Base-by-base conservation (phyloP, 2,329 filamentous ascomycete species). In the Trichoderma polysporum region DNA sequence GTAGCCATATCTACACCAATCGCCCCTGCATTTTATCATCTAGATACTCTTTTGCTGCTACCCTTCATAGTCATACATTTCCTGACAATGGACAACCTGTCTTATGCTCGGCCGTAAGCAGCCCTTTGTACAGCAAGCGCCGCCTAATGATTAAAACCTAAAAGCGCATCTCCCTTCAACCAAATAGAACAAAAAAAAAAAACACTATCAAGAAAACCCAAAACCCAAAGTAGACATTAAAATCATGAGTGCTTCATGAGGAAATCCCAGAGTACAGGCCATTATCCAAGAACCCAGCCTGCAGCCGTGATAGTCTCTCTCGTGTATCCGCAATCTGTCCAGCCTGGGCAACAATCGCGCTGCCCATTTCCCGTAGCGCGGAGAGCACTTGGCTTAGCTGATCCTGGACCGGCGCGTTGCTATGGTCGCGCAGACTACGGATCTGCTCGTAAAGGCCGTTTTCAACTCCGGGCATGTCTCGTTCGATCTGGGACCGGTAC, bases 381-480 rank as follows among this genome's bases (percentile, higher is more conserved):
- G 74, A 69, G 10, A 80, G 71, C 31, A 80, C 75, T 69, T 80
- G 78, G 53, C 75, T 74, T 1, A 80, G 74, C 72, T 80, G 78
- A 60, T 80, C 78, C 66, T 79, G 76, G 10, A 79, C 75, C 17
- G 76, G 63, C 3, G 50, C 63, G 37, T 73, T 73, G 33, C 75
- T 76, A 56, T 75, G 75, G 63, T 80, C 78, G 7, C 78, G 74
- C 17, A 80, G 69, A 13, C 73, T 71, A 27, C 78, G 73, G 57
- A 81, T 80, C 68, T 80, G 78, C 68, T 82, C 81, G 67, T 82
- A 82, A 17, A 82, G 74, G 0, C 81, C 81, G 61, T 82, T 80
- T 72, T 82, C 81, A 1, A 82, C 81, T 31, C 80, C 79, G 2
- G 81, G 81, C 81, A 82, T 82, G 71, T 82, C 81, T 39, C 80